phyloP scores from a whole-genome alignment of 139 green algal species.

The Haematococcus sp. region DNA sequence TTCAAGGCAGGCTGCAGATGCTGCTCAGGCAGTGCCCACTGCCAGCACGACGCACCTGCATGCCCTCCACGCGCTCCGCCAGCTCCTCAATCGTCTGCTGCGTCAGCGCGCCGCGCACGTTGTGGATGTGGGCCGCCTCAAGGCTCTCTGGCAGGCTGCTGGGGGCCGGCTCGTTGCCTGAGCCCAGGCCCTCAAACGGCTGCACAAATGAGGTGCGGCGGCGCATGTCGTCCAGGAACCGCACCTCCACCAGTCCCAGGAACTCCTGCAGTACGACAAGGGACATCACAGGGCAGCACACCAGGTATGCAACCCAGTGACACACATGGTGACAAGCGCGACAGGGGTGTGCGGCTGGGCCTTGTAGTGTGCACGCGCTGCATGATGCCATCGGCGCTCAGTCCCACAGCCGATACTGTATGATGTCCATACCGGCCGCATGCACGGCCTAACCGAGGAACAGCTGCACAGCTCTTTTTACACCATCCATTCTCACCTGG shows the following conservation, averaged over 20 bases:
- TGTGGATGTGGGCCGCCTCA: slow-evolving; percentile 1
- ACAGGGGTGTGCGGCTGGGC: not conserved
- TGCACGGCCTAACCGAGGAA: too few species aligned
- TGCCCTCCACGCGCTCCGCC: slow-evolving; percentile 7
- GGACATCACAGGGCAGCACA: not conserved
- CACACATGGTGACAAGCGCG: too few species aligned
- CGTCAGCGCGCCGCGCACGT: not conserved
- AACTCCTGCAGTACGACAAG: slow-evolving; percentile 50
- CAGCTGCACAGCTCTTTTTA: too few species aligned
- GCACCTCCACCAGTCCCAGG: slow-evolving; percentile 62
- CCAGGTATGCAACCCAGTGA: not conserved
- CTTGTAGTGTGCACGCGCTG: not conserved
- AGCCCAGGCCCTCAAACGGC: not conserved
- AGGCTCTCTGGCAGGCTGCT: slow-evolving; percentile 23
- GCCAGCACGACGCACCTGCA: slow-evolving; percentile 7
- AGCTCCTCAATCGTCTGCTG: slow-evolving; percentile 14
- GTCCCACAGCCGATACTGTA: too few species aligned
- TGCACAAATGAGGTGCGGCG: slow-evolving; percentile 64
- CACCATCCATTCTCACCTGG: slow-evolving; percentile 35
- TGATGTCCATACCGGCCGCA: too few species aligned
- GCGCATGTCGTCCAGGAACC: slow-evolving; percentile 79
- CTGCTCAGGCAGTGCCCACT: not conserved
- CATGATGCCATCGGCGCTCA: too few species aligned
- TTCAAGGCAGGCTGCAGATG: not conserved
- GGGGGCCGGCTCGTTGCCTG: not conserved